Base-by-base conservation (phyloP, 495 filamentous ascomycete species). In the Mycothermus thermophilus region DNA sequence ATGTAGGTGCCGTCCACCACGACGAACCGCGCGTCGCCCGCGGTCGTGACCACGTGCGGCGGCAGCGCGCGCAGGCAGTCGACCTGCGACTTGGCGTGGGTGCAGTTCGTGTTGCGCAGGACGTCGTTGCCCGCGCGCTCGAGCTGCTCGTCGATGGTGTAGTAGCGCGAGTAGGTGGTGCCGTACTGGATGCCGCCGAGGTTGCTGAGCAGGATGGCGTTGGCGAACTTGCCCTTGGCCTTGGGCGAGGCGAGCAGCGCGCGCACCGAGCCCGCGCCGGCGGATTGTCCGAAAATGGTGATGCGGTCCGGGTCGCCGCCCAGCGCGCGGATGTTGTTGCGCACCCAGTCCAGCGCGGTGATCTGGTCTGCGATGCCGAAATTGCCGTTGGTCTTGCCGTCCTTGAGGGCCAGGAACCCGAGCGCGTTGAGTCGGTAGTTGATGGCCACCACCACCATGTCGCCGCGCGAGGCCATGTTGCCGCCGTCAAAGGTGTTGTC, bases 371-470 rank as follows among this genome's bases (percentile, higher is more conserved):
- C 58, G 2, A 76, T 44, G 1, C 69, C 67, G 41, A 58, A 74
- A 33, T 74, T 74, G 5, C 71, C 71, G 32, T 64, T 71, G 8
- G 57, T 71, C 24, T 46, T 59, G 46, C 57, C 54, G 37, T 66
- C 59, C 3, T 59, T 42, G 16, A 64, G 46, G 0, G 61, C 61
- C 7, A 65, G 45, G 37, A 79, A 83, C 5, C 78, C 78, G 11
- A 83, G 67, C 1, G 74, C 62, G 4, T 58, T 62, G 8, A 80
- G 49, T 5, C 78, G 69, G 43, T 84, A 84, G 51, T 74, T 74
- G 38, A 78, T 69, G 41, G 69, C 66, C 12, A 82, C 67, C 10
- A 75, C 45, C 13, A 82, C 66, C 24, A 72, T 62, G 40, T 76
- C 66, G 13, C 65, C 65, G 8, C 71, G 60, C 27, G 77, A 52